Evolutionary conservation across 352 stramenopile genomes (phyloP), one percentile per base, ranked within the genome.

Genomic region (Blastocystis sp.): DNA sequence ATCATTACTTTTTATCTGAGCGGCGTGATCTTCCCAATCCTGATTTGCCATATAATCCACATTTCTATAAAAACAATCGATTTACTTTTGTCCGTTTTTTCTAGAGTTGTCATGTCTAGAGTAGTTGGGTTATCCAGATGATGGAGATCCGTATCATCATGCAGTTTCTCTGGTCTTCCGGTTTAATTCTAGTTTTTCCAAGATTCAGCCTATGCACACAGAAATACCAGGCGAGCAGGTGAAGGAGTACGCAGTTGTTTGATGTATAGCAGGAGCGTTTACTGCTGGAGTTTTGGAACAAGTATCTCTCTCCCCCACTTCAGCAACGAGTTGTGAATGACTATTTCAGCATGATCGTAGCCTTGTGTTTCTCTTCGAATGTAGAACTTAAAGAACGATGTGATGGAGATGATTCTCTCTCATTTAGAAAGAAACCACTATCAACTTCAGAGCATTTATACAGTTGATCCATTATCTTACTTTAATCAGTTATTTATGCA

Each of bases 241-340:
- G n/a, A 20, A 43, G 23, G 13, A 45, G 23, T 18, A 37, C 9
- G 0, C 62, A 29, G 0, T 7, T 43, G 29, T 45, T 43, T 73
- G 20, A 73, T 20, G 39, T 43, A 1, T 43, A 84, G 50, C 73
- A 84, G 34, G 73, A 84, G 23, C 73, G 62, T n/a, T 13, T 61
- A 8, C 53, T 84, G 8, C 50, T 84, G 1, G 73, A 84, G 34
- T 84, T 84, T 41, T 84, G 73, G 73, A 84, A 84, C 56, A 66
- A 47, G 13, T 84, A 68, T 43, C 53, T 84, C 34, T 50, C 73
- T 39, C 53, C 47, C 9, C 34, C 54, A n/a, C 50, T 84, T 11
- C 47, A 68, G 39, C 26, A 39, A 8, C 26, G 18, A 18, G 47
- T 84, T 34, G 41, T 84, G 15, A 6, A n/a, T n/a, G 73, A 84